A percentile compares a stretch with the other conserved stretches of the same genome.
Conservation (phyloP, 2,329 filamentous ascomycete species). For the Cercospora berteroae region DNA sequence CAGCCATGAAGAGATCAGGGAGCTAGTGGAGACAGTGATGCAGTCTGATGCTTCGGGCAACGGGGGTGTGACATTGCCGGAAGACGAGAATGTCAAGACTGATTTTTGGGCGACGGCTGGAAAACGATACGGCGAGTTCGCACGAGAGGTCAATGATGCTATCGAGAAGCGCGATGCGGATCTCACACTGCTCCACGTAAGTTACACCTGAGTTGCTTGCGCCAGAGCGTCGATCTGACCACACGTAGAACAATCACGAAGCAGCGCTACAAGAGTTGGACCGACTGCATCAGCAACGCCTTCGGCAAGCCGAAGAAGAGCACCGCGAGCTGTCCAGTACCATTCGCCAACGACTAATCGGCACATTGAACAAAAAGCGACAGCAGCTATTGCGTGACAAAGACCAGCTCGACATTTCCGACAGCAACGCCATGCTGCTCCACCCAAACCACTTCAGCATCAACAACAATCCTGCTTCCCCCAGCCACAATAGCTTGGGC, state of each 20-base stretch:
- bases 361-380: constrained; percentile 57
- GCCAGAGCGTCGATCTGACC: not conserved
- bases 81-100: constrained; percentile 60
- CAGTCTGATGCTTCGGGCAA: constrained; percentile 25
- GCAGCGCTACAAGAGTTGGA: constrained; percentile 56
- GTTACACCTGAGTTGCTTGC: constrained; percentile 29
- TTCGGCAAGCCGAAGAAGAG: constrained; percentile 62
- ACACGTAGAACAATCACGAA: constrained; percentile 55
- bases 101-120: constrained; percentile 67
- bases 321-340: constrained; percentile 58
- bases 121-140: constrained; percentile 79
- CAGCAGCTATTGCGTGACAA: constrained; percentile 61
- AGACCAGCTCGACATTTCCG: constrained; percentile 64
- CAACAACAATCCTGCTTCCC: constrained; percentile 59
- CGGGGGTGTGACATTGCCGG: constrained; percentile 40
- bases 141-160: constrained; percentile 80
- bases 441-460: constrained; percentile 67
- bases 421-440: constrained; percentile 63
- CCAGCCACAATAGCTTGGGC: constrained; percentile 53
- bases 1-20: constrained; percentile 63
- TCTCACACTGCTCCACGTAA: constrained; percentile 76
- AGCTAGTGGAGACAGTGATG: constrained; percentile 52
- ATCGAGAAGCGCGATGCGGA: constrained; percentile 85
- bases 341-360: constrained; percentile 60
- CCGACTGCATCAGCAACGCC: constrained; percentile 57